Conservation (phyloP, 345 rosid species). For the Linum lewisii region DNA sequence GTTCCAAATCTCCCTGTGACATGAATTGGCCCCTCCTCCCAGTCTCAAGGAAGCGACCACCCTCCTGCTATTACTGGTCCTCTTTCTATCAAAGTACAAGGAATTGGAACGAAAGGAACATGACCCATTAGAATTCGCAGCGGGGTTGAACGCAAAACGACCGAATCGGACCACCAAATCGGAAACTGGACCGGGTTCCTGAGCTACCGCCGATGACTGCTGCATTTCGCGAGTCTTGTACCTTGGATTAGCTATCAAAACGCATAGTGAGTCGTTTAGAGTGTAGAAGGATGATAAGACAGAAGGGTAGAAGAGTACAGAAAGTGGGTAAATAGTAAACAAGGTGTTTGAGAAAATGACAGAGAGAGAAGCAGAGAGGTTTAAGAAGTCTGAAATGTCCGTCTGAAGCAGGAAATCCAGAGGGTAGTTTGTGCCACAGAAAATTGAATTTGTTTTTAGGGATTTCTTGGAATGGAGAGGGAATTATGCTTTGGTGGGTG, state of each 20-base stretch:
- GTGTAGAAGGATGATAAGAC: neutral
- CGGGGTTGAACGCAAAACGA: conserved; percentile 33
- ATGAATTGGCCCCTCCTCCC: conserved; percentile 33
- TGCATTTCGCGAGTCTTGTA: conserved; percentile 31
- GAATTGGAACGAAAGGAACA: conserved; percentile 39
- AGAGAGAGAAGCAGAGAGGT: no score
- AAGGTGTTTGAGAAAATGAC: no score
- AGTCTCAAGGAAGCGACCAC: conserved; percentile 40
- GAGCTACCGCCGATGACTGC: conserved; percentile 48
- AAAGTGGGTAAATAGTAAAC: no score
- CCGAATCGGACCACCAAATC: conserved; percentile 48
- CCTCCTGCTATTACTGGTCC: conserved; percentile 23
- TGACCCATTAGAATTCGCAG: conserved; percentile 37
- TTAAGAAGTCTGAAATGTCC: no score
- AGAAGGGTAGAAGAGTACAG: no score
- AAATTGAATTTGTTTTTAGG: no score
- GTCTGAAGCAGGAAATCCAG: no score
- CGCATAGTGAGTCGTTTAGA: neutral
- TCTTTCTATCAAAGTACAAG: conserved; percentile 32
- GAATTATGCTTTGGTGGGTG: no score
- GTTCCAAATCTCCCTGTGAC: conserved; percentile 32
- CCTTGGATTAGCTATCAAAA: neutral
- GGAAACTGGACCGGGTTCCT: conserved; percentile 41
- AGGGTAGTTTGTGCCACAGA: no score
- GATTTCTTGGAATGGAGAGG: no score